phyloP scores from a whole-genome alignment of 192 early-diverging fungal species.

The Backusella circina region DNA sequence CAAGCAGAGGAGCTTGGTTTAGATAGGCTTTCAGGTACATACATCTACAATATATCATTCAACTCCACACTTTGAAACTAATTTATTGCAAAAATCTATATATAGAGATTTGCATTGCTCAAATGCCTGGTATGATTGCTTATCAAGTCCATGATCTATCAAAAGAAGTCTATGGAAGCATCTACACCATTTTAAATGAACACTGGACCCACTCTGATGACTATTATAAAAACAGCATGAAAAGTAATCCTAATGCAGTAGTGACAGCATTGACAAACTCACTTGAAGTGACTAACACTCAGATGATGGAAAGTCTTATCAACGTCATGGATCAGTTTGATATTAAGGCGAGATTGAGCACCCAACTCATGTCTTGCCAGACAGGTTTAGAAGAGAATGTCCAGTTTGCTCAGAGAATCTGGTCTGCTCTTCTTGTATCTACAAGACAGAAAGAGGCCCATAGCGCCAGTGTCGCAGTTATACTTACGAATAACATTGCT shows the following conservation, averaged over 20 bases:
- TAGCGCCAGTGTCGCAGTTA: background rate
- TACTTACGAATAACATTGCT: background rate
- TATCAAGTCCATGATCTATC: background rate
- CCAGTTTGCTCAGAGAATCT: background rate
- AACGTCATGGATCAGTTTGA: background rate
- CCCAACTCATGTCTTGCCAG: background rate
- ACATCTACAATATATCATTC: background rate
- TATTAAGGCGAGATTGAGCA: background rate
- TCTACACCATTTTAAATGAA: background rate
- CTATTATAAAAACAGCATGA: background rate
- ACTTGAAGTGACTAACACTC: background rate
- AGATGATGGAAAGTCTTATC: background rate
- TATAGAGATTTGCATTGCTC: slow-evolving; percentile 1
- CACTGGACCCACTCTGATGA: background rate
- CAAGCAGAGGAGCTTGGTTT: background rate
- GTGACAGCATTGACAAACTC: background rate
- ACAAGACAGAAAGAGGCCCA: background rate
- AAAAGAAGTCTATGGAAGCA: background rate
- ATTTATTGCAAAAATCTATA: background rate
- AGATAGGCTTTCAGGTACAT: background rate
- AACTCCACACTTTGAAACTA: background rate
- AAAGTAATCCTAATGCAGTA: background rate
- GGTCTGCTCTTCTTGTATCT: background rate
- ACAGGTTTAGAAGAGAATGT: background rate
- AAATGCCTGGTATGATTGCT: slow-evolving; percentile 14